A percentile compares a stretch with the other conserved stretches of the same genome.
Evolutionary conservation across 1,284 basidiomycete genomes (phyloP).

Genomic region (Rhizoctonia solani): DNA sequence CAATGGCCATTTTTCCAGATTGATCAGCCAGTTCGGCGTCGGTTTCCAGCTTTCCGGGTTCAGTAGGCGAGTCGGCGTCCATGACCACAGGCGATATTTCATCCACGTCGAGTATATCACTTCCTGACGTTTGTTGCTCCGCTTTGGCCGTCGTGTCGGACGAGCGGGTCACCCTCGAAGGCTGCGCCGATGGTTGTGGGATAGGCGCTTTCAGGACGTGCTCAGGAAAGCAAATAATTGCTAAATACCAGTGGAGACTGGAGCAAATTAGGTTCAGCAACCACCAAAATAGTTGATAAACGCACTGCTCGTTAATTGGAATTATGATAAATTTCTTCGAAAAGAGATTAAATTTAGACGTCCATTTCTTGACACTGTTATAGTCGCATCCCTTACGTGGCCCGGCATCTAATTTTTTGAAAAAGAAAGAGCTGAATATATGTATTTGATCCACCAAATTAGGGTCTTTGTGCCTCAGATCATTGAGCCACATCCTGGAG

Average conservation of each 20-base stretch:
- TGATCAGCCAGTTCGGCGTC: slow-evolving; percentile 24
- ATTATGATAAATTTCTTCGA: slow-evolving; percentile 90
- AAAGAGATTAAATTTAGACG: slow-evolving; percentile 84
- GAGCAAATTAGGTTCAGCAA: neutral
- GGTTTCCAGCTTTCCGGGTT: slow-evolving; percentile 31
- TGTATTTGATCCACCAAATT: slow-evolving; percentile 75
- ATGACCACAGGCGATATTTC: slow-evolving; percentile 1
- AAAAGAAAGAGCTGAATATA: slow-evolving; percentile 97
- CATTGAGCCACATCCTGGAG: slow-evolving; percentile 66
- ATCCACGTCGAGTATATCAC: neutral
- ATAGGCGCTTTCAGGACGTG: slow-evolving; percentile 43
- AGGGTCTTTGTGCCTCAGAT: slow-evolving; percentile 59
- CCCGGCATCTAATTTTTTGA: slow-evolving; percentile 71
- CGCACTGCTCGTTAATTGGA: slow-evolving; percentile 95
- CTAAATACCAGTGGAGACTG: slow-evolving; percentile 97
- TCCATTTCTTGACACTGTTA: slow-evolving; percentile 91
- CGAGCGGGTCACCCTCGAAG: slow-evolving; percentile 36
- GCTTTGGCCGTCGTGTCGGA: slow-evolving; percentile 4
- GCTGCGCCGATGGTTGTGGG: slow-evolving; percentile 47
- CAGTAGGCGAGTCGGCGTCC: slow-evolving; percentile 19
- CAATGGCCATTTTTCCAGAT: slow-evolving; percentile 3
- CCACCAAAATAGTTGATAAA: slow-evolving; percentile 29
- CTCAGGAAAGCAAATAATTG: slow-evolving; percentile 86
- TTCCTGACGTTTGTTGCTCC: slow-evolving; percentile 21
- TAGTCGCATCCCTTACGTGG: slow-evolving; percentile 51